Base-by-base conservation (phyloP, 1,284 basidiomycete species). In the Cryptococcus amylolentus region DNA sequence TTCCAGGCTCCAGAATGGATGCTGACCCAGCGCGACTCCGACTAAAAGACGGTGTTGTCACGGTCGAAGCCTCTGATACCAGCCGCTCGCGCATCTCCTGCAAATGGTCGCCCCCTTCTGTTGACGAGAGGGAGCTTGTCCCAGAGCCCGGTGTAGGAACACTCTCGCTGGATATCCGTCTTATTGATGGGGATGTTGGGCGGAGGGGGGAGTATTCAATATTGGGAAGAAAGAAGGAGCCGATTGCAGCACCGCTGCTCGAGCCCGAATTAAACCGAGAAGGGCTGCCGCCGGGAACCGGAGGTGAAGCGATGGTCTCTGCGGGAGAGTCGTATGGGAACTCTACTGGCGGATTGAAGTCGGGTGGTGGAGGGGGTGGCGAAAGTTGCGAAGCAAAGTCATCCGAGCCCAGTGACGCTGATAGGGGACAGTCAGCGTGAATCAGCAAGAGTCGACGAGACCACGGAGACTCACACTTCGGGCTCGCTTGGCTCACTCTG, bases 301-400 rank as follows among this genome's bases (percentile, higher is more conserved):
- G 52, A 23, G 57, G 57, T 3, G 60, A 54, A 13, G 52, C 27
- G 46, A 68, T 60, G 39, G 62, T 63, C 9, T 63, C 54, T 27
- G 60, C 31, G 2, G 61, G 65, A 9, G 51, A 54, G 18, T 58
- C 55, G 10, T 48, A 44, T 2, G 66, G 61, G 31, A 61, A 63
- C 37, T 70, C 69, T 12, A 66, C 64, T 2, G 65, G 67, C 1
- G 72, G 72, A 51, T 75, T 75, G 60, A 72, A 73, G 52, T 67
- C 57, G 20, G 64, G 63, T 5, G 71, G 71, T 5, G 69, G 73
- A 4, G 56, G 47, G 0, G 73, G 71, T 4, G 69, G 68, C 10
- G 60, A 58, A n/a, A 48, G 26, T 5, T 44, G 42, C 12, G 42
- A 26, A 44, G 18, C 1, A 9, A 7, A 26, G 26, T 44, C 42